These are phyloP conservation scores for Fragaria ananassa DNA, from an alignment of 306 rosid genomes.

Conservation along the genomic window DNA sequence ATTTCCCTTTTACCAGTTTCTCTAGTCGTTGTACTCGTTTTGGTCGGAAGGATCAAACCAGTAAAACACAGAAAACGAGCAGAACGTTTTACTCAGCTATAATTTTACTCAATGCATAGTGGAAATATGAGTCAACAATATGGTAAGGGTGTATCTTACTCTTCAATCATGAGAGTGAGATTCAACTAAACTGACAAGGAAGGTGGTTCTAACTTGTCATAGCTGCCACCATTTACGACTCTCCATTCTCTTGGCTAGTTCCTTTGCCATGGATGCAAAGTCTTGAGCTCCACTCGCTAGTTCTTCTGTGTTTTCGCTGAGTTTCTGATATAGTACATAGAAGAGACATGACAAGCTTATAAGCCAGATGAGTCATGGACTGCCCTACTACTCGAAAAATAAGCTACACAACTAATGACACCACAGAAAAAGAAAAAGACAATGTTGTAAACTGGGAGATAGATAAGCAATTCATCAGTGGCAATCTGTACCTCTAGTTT, in stretches of 20 bases:
- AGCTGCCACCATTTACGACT: slow-evolving; percentile 95
- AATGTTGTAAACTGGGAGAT: not conserved
- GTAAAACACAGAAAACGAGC: not conserved
- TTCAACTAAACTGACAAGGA: not conserved
- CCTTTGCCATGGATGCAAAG: slow-evolving; percentile 78
- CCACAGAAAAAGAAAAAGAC: not conserved
- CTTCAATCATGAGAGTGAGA: not conserved
- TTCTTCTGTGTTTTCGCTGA: slow-evolving; percentile 60
- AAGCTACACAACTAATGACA: not conserved
- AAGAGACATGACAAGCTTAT: slow-evolving; percentile 14
- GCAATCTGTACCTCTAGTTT: slow-evolving; percentile 60
- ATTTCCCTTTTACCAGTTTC: not conserved
- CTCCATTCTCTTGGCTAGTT: slow-evolving; percentile 72
- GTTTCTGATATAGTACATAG: slow-evolving; percentile 42
- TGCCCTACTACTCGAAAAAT: slow-evolving; percentile 9
- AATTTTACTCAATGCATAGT: not conserved
- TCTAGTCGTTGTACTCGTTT: slow-evolving; percentile 1
- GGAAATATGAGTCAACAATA: not conserved
- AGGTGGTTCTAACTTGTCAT: slow-evolving; percentile 20
- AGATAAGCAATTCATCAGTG: not conserved
- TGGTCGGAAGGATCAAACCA: slow-evolving; percentile 6
- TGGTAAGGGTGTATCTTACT: not conserved
- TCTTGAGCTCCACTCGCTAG: slow-evolving; percentile 66
- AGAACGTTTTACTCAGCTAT: not conserved
- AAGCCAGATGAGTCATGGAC: not conserved